Base-by-base conservation (phyloP, 1,284 basidiomycete species). In the Kwoniella shivajii region DNA sequence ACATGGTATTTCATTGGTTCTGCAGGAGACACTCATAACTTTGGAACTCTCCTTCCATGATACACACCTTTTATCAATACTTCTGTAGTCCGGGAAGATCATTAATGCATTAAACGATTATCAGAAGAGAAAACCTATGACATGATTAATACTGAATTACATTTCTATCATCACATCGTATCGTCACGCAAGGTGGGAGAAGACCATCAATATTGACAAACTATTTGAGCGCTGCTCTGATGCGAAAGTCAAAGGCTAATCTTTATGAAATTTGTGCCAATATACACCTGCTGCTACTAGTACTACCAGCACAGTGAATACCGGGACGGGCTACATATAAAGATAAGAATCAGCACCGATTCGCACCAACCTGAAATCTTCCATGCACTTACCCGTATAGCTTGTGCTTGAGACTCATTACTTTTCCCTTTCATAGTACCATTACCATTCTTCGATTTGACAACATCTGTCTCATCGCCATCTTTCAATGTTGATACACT, bases 401-500 rank as follows among this genome's bases (percentile, higher is more conserved):
- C 49, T n/a, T 39, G 37, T 13, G 22, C 46, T 29, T 55, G 49
- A 13, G 26, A 43, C 29, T 39, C 51, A 22, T 30, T 30, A 30
- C 18, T 54, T 31, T 54, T 50, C 22, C 37, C 44, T 49, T 54
- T 43, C 22, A n/a, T 36, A 16, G 46, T 29, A 33, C 39, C 46
- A 27, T 33, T 49, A 26, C 39, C 30, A 13, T 38, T 51, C n/a
- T 42, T 43, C 29, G 18, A 11, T n/a, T 29, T 48, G 11, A 38
- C 33, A 18, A 50, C 48, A 52, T 47, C 56, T 5, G 54, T 52
- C 24, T 53, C 51, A 48, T 48, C 44, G 27, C 49, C 39, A 37
- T 72, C 73, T 47, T 71, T 64, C 41, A 76, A 41, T 3, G 74
- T 74, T 55, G 72, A 71, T 16, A 67, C 73, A 6, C 69, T 72